These are phyloP conservation scores for Lavandula angustifolia DNA, from an alignment of 257 asterid genomes.

Conservation along the genomic window DNA sequence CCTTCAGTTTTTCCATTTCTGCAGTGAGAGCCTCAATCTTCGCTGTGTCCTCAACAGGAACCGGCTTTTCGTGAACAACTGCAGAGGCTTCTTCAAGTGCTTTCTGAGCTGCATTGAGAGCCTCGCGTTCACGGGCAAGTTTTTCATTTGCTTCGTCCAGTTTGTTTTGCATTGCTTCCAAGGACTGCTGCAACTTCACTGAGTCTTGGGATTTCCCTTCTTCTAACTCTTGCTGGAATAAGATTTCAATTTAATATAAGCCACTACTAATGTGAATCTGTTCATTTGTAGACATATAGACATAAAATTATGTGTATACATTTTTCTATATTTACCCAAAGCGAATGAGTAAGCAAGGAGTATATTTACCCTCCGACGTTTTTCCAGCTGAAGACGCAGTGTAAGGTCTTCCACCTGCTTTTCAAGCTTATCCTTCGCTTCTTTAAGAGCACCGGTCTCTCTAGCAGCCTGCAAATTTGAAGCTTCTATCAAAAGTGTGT, in stretches of 20 bases:
- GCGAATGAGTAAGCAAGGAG: slow-evolving; percentile 20
- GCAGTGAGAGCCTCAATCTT: slow-evolving; percentile 69
- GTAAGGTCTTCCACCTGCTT: slow-evolving; percentile 97
- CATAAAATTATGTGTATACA: not conserved
- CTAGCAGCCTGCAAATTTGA: slow-evolving; percentile 71
- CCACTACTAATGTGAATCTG: not conserved
- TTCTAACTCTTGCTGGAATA: slow-evolving; percentile 77
- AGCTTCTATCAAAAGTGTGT: slow-evolving; percentile 20
- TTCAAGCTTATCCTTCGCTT: slow-evolving; percentile 98
- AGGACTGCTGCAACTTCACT: slow-evolving; percentile 63
- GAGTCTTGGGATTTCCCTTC: slow-evolving; percentile 74
- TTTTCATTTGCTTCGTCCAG: slow-evolving; percentile 70
- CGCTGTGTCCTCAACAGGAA: slow-evolving; percentile 81
- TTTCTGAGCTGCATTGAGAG: slow-evolving; percentile 77
- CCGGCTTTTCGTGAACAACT: slow-evolving; percentile 70
- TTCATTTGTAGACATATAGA: not conserved
- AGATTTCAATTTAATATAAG: slow-evolving; percentile 23
- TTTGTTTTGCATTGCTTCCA: slow-evolving; percentile 76
- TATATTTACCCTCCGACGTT: slow-evolving; percentile 80
- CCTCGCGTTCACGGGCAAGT: slow-evolving; percentile 79
- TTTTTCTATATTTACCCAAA: slow-evolving; percentile 16
- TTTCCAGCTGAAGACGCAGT: slow-evolving; percentile 91
- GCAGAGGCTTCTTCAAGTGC: slow-evolving; percentile 84
- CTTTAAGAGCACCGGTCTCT: slow-evolving; percentile 98
- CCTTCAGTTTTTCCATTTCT: slow-evolving; percentile 75